Base-by-base conservation (phyloP, 805 yeast species). In the Spathaspora gorwiae region DNA sequence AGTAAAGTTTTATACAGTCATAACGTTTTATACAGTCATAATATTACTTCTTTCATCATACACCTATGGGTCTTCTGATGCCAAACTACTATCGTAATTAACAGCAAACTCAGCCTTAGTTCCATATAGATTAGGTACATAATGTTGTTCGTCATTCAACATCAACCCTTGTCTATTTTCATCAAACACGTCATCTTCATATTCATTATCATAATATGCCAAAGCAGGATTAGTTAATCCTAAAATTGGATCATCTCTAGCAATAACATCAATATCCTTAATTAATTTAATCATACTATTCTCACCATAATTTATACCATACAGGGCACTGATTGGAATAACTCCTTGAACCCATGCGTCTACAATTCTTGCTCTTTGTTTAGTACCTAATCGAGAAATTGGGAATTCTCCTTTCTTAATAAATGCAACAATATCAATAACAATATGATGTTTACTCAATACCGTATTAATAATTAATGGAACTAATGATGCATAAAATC, bases 401-500 rank as follows among this genome's bases (percentile, higher is more conserved):
- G 90, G 90, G 53, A 83, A 78, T 11, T 74, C 75, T 4, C 80
- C 83, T 39, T 72, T 72, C 42, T 78, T 79, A 37, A 87, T 79
- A 65, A 92, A 94, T 0, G 89, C 84, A 33, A 94, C 85, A 37
- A 92, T 77, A 61, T 95, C 97, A 15, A 90, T 70, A 8, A 88
- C 76, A 46, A 94, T 68, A 51, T 89, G 94, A 61, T 90, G 97
- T 49, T 79, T 83, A 49, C 86, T 81, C 54, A 95, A 67, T 0
- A 92, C 80, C 13, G 82, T 81, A 51, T 87, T 84, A 37, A 87
- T 90, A 38, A 94, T 76, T 19, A 90, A 77, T 1, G 98, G 95
- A 0, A 89, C 90, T 46, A 94, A 61, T 0, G 94, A 81, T 1
- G 96, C 83, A 45, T 81, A 66, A 49, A 75, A 71, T 35, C 72